Percentiles rank a stretch among this genome's conserved stretches.
Conservation (phyloP, 1,139 yeast genomes). For the Diutina mesorugosa region DNA sequence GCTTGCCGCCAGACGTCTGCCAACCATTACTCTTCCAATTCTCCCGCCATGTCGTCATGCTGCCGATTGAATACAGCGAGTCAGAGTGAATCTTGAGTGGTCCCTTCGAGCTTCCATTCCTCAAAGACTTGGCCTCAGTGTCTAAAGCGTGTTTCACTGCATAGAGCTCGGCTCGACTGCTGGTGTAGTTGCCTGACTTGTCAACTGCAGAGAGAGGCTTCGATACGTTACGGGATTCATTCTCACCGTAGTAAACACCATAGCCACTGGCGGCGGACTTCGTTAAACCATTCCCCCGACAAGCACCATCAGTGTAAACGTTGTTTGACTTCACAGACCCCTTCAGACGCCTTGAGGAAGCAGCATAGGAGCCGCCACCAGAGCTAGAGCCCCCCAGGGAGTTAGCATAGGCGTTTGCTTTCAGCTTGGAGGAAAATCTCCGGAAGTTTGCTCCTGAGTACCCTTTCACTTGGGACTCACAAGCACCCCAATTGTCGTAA, state of each 20-base stretch:
- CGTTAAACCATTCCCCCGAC: neutral
- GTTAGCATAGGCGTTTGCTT: constrained; percentile 21
- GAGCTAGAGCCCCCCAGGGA: neutral
- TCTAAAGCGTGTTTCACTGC: neutral
- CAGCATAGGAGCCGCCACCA: neutral
- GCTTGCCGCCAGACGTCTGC: neutral
- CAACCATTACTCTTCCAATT: neutral
- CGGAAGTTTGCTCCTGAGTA: constrained; percentile 41
- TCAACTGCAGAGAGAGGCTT: neutral
- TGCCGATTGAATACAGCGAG: neutral
- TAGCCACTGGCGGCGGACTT: neutral
- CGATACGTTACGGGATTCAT: neutral
- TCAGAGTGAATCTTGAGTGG: neutral
- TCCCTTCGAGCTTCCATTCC: neutral
- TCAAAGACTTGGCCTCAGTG: no score
- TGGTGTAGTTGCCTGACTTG: neutral
- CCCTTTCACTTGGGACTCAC: constrained; percentile 35
- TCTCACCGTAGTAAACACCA: neutral
- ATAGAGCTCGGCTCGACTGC: neutral
- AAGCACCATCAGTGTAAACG: constrained; percentile 1
- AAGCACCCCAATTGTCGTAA: constrained; percentile 37
- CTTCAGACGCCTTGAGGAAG: neutral
- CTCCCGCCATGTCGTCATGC: neutral
- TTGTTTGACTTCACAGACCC: neutral
- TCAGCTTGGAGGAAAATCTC: constrained; percentile 31